A percentile compares a stretch with the other conserved stretches of the same genome.
Conservation (phyloP, 371 early-diverging fungal genomes). For the Mortierella sp. region DNA sequence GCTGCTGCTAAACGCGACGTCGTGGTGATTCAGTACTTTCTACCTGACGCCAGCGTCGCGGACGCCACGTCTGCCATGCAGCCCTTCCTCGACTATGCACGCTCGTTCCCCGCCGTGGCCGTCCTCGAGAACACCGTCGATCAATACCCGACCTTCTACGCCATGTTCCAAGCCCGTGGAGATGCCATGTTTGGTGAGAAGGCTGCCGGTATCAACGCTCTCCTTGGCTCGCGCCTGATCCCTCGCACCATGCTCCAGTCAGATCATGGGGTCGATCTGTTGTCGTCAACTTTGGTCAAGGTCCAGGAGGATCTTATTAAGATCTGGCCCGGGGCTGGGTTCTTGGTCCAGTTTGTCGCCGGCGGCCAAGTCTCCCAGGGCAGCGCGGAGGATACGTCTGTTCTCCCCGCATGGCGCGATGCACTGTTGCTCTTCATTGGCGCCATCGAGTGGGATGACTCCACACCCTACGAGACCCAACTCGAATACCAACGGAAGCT, state of each 20-base stretch:
- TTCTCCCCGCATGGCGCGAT: too few species aligned
- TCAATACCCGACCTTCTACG: conserved; percentile 14
- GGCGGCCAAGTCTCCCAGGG: background rate
- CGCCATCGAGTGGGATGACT: conserved; percentile 31
- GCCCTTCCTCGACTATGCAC: too few species aligned
- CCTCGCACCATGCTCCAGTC: conserved; percentile 31
- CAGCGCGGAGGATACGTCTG: background rate
- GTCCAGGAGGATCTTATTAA: background rate
- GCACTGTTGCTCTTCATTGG: too few species aligned
- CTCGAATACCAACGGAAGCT: conserved; percentile 3
- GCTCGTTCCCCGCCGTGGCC: too few species aligned
- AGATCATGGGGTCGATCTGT: background rate
- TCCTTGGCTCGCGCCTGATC: conserved; percentile 40
- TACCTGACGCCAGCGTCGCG: too few species aligned
- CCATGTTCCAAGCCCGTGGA: background rate
- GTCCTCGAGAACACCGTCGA: too few species aligned
- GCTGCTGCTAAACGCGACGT: too few species aligned
- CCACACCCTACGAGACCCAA: conserved; percentile 19
- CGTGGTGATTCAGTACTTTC: too few species aligned
- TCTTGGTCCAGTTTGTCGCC: too few species aligned
- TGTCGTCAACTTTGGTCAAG: background rate
- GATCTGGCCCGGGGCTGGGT: background rate
- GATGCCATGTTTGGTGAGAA: background rate
- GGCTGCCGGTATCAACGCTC: conserved; percentile 19
- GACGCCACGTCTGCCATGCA: too few species aligned